These are phyloP conservation scores for Colletotrichum plurivorum DNA, from an alignment of 2,329 filamentous ascomycete species.

Conservation along the genomic window DNA sequence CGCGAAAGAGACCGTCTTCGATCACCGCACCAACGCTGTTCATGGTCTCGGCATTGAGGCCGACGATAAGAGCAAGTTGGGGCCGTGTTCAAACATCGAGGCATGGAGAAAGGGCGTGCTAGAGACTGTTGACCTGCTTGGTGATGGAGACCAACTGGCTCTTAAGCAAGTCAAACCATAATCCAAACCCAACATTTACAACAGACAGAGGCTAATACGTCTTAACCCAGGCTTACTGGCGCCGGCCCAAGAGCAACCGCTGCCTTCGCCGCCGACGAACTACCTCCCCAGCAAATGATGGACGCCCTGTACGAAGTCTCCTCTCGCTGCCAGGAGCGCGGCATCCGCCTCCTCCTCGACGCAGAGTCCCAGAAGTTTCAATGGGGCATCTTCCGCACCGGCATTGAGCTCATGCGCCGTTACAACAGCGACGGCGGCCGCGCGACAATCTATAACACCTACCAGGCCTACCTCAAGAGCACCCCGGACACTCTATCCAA, in stretches of 20 bases:
- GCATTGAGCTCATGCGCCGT: constrained; percentile 78
- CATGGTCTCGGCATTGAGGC: constrained; percentile 58
- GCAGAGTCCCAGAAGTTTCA: constrained; percentile 88
- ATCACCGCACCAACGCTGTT: constrained; percentile 64
- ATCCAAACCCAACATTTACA: no score
- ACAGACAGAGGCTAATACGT: no score
- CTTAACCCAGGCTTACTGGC: constrained; percentile 78
- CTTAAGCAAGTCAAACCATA: constrained; percentile 64
- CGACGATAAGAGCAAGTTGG: constrained; percentile 62
- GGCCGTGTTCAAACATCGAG: constrained; percentile 70
- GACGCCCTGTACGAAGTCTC: constrained; percentile 84
- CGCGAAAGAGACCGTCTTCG: constrained; percentile 83
- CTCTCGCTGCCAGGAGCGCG: constrained; percentile 76
- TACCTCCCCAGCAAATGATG: constrained; percentile 75
- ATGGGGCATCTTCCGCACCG: constrained; percentile 85
- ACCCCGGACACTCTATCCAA: constrained; percentile 68
- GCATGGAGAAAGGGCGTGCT: constrained; percentile 83
- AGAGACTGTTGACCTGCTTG: constrained; percentile 81
- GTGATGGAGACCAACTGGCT: constrained; percentile 73
- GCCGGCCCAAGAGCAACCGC: constrained; percentile 83
- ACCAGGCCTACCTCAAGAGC: constrained; percentile 82
- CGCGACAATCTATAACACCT: constrained; percentile 84
- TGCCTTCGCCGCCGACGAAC: constrained; percentile 72
- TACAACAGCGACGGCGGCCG: constrained; percentile 75
- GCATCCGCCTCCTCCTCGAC: constrained; percentile 84